Percentiles rank a stretch among this genome's conserved stretches.
Evolutionary conservation across 352 stramenopile species (phyloP).

Genomic region (Elongisporangium undulatum): DNA sequence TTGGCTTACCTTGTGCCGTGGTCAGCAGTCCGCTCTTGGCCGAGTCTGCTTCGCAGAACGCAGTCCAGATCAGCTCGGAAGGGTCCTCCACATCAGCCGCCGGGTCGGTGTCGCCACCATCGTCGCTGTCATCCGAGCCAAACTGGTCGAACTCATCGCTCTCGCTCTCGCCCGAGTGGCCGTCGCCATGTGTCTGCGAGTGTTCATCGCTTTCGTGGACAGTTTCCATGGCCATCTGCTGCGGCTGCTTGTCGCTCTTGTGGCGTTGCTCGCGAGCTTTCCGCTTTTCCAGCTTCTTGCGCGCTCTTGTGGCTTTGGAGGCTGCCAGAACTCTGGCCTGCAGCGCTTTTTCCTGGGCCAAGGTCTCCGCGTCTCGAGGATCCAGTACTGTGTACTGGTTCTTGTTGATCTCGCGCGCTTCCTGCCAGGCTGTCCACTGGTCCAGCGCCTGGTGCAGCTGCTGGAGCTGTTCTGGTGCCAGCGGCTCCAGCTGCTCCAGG

Average conservation of each 20-base stretch:
- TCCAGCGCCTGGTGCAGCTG: conserved; percentile 33
- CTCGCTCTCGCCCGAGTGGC: conserved; percentile 27
- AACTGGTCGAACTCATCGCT: conserved; percentile 43
- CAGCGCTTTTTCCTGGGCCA: conserved; percentile 44
- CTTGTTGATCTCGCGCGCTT: conserved; percentile 48
- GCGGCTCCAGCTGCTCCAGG: conserved; percentile 37
- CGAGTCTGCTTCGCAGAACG: conserved; percentile 47
- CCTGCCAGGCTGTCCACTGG: conserved; percentile 47
- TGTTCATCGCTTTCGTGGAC: conserved; percentile 50
- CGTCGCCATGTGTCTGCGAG: conserved; percentile 16
- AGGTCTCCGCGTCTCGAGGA: conserved; percentile 37
- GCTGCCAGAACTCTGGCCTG: conserved; percentile 67
- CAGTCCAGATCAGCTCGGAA: conserved; percentile 57
- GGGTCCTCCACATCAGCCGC: conserved; percentile 53
- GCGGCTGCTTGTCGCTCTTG: conserved; percentile 16
- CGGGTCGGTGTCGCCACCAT: conserved; percentile 27
- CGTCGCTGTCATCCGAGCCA: conserved; percentile 42
- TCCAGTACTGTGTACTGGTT: conserved; percentile 65
- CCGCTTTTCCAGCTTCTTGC: conserved; percentile 57
- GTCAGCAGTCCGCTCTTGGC: conserved; percentile 36
- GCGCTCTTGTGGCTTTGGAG: conserved; percentile 55
- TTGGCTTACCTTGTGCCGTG: conserved; percentile 39
- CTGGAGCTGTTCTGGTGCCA: conserved; percentile 22
- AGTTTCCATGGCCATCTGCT: conserved; percentile 43
- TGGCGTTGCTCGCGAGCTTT: conserved; percentile 43